phyloP scores from a whole-genome alignment of 2,329 filamentous ascomycete genomes.

The Aspergillus transmontanensis region DNA sequence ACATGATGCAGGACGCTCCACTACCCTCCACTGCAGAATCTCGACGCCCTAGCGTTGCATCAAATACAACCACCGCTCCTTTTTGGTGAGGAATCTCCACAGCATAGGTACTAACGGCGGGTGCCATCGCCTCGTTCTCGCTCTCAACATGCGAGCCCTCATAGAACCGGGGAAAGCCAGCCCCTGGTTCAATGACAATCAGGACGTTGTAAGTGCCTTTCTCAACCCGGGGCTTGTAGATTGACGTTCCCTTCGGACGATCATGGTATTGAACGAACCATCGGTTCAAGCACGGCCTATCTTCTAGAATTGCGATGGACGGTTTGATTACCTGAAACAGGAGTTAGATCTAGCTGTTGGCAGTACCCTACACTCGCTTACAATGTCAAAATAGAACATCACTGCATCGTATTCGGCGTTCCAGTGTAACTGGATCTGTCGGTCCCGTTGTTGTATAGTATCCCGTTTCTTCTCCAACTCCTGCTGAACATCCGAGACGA shows the following conservation, averaged over 20 bases:
- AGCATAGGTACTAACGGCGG: background rate
- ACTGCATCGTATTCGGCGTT: background rate
- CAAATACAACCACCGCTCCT: background rate
- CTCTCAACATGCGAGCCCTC: background rate
- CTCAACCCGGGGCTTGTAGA: background rate
- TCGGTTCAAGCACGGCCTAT: background rate
- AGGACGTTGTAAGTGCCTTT: constrained; percentile 1
- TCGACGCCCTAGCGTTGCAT: constrained; percentile 1
- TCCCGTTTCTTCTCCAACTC: background rate
- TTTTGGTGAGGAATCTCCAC: background rate
- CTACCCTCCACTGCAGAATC: background rate
- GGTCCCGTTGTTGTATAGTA: background rate
- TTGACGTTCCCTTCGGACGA: background rate
- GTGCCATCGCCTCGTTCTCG: background rate
- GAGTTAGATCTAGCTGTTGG: background rate
- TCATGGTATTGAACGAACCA: background rate
- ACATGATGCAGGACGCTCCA: background rate
- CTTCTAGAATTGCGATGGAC: background rate
- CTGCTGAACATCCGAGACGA: background rate
- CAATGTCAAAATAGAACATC: background rate
- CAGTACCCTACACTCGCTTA: background rate
- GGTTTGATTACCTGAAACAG: background rate
- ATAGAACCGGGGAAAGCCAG: background rate
- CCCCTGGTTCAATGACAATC: background rate
- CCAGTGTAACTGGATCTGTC: background rate